Evolutionary conservation across 1,139 yeast genomes (phyloP).

Genomic region (Taphrina wiesneri): DNA sequence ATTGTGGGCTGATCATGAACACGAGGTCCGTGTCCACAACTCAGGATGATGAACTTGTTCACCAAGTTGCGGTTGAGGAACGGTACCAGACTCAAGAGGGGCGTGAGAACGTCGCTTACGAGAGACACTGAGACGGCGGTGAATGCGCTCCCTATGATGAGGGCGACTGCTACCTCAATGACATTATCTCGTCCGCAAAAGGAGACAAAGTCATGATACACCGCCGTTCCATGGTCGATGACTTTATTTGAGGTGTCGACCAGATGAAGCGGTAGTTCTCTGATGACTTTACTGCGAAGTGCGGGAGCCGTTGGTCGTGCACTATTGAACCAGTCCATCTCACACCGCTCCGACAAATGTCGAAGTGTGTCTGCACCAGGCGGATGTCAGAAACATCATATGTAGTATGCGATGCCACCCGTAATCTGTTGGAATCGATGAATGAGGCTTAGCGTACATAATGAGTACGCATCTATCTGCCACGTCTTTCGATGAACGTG

Average conservation of each 20-base stretch:
- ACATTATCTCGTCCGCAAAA: constrained; percentile 19
- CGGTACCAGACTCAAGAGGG: constrained; percentile 2
- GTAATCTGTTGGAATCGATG: too few species aligned
- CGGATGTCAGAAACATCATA: too few species aligned
- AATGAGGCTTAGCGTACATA: neutral
- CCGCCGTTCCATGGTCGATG: constrained; percentile 19
- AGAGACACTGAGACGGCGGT: constrained; percentile 13
- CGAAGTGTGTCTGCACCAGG: neutral
- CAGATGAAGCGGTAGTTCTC: constrained; percentile 2
- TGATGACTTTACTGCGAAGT: neutral
- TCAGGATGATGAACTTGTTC: constrained; percentile 4
- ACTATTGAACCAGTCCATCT: neutral
- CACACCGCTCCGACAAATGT: neutral
- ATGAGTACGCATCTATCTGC: neutral
- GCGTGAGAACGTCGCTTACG: constrained; percentile 12
- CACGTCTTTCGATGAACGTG: constrained; percentile 20
- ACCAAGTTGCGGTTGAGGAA: neutral
- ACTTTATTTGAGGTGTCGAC: constrained; percentile 4
- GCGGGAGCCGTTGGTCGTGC: neutral
- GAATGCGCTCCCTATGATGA: constrained; percentile 20
- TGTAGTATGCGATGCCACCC: too few species aligned
- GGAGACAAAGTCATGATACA: constrained; percentile 8
- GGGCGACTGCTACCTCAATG: constrained; percentile 17
- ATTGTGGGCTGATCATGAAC: neutral
- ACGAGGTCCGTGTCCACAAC: neutral